Base-by-base conservation (phyloP, 805 yeast species). In the Saitoella complicata region DNA sequence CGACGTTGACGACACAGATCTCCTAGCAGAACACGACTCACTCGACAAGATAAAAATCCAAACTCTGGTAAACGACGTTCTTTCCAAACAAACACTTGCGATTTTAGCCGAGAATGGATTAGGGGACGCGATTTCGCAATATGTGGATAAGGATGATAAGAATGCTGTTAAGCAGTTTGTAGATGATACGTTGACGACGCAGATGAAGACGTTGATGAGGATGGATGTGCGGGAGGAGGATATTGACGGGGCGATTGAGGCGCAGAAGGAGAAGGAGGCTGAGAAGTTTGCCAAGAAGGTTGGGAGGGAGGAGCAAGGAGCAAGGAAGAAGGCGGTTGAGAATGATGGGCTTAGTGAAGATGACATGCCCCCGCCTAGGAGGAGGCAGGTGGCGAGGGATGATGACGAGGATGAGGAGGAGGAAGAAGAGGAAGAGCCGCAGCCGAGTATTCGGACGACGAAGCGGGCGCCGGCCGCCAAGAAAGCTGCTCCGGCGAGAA, bases 141-240 rank as follows among this genome's bases (percentile, higher is more conserved):
- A 76, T 57, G 77, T 91, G 4, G 85, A 79, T 39, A 84, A 82
- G 51, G 95, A 86, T 48, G 95, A 87, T 58, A 82, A 79, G 55
- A 64, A 67, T 34, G 76, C 87, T 0, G 63, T 88, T 42, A 75
- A 72, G 42, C 39, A 50, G 42, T 60, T 61, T 46, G 65, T 64
- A 1, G 65, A 62, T 11, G 51, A 49, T 0, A 51, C 67, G 2
- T 51, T 61, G 40, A 49, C 50, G 32, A 42, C 44, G 13, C 60
- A 58, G 45, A 44, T 57, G 32, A 46, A 50, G 43, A 45, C 46
- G 31, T 46, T 57, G 32, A 48, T 54, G 29, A 49, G 40, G 31
- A 43, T 51, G 10, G 57, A 53, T n/a, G 34, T 12, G 48, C 44
- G 12, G 40, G 42, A 32, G 10, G 31, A 39, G 21, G 34, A 31